Base-by-base conservation (phyloP, 2,329 filamentous ascomycete genomes). In the Alternaria burnsii region DNA sequence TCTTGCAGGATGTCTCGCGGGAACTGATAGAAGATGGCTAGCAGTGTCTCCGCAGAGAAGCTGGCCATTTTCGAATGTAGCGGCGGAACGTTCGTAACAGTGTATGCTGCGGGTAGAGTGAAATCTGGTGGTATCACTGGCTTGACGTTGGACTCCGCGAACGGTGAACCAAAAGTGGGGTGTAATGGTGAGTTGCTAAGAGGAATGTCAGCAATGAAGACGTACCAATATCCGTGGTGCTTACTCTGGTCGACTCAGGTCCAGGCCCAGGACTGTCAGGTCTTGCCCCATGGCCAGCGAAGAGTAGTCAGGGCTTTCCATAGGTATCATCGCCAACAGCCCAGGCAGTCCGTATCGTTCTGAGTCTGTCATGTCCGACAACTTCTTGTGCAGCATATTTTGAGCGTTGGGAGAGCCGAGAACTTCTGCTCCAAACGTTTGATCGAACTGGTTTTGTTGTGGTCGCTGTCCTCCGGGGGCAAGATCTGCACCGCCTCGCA, bases 1-100 rank as follows among this genome's bases (percentile, higher is more conserved):
- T 91, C 88, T 71, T 91, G 88, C 74, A 88, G 82, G 56, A 89
- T 84, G 70, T 90, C 88, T 59, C 86, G 82, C 14, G 88, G 87
- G 79, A 87, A 86, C 63, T 87, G 88, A 78, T 90, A 91, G 81
- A 91, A 91, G 61, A 90, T 89, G 71, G 87, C 88, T 73, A 91
- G 89, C 5, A 91, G 80, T 0, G 88, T 90, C 73, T 91, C 88
- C 65, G 87, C 83, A 42, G 82, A 85, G 75, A 89, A 88, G 55
- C 84, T 85, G 4, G 82, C 78, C 66, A 89, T 85, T 59, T 87
- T 86, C 48, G 82, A 81, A 55, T 86, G 82, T 20, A 90, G 79
- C 8, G 86, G 83, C 52, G 88, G 88, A 11, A 90, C 87, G 69
- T 90, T 91, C 57, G 84, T 85, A 10, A 91, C 88, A 11, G 83